Evolutionary conservation across 441 rosid genomes (phyloP), one percentile per base, ranked within the genome.

Genomic region (Mallotus japonicus): DNA sequence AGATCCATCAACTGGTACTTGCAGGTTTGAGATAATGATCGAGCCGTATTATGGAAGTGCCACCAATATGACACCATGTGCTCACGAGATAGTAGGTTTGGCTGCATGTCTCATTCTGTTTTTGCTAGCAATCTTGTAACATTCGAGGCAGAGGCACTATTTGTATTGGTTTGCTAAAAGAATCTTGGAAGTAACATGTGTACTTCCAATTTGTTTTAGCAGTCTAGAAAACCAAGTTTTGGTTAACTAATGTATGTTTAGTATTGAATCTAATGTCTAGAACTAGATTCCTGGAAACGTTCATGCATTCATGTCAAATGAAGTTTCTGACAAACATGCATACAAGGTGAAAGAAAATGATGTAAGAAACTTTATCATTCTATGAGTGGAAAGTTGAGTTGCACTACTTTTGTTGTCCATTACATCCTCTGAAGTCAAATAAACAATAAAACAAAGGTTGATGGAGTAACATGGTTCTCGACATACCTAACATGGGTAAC

Each of bases 1-100:
- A 0, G 80, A 92, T 82, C 99, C 99, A 4, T 78, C 97, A 0
- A 73, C 42, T 7, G 91, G 84, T 51, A 86, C 47, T 50, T 95
- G 99, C 83, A 77, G 62, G 65, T 95, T 89, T 77, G 81, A 73
- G 63, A 77, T 87, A 32, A 92, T 89, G 93, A 86, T 92, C 3
- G 79, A 87, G 79, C 97, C 93, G 0, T 92, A 95, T 72, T 86
- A 89, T 28, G 89, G 84, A 65, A 87, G 84, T 19, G 83, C 90
- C 7, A 73, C 12, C 17, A 40, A 50, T 50, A 68, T 54, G 56
- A 8, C 19, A n/a, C 76, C 84, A 17, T 65, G 34, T 62, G 60
- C 58, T 8, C 67, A 24, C 59, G 76, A 73, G 70, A 42, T 67
- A 19, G 8, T 76, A 37, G 60, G 74, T 61, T 76, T 75, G 64